phyloP scores from a whole-genome alignment of 768 basidiomycete species.

The Pulveroboletus ravenelii region DNA sequence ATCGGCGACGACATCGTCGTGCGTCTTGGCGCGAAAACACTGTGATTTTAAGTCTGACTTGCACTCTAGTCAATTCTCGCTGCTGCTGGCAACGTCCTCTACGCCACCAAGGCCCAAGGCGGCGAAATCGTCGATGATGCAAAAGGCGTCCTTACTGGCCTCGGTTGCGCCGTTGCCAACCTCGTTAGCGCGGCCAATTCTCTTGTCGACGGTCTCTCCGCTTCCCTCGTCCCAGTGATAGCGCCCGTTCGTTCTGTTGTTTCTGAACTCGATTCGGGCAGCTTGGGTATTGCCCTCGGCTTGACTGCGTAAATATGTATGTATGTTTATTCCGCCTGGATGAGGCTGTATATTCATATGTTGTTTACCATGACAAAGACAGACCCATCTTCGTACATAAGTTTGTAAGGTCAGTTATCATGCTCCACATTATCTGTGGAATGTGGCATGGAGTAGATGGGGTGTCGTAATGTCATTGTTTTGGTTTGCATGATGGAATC shows the following conservation, averaged over 20 bases:
- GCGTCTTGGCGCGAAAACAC: not conserved
- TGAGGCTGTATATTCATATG: not conserved
- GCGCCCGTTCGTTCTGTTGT: slow-evolving; percentile 17
- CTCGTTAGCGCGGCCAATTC: slow-evolving; percentile 13
- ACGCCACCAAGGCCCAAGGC: not conserved
- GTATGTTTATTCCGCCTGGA: no score
- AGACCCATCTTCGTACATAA: not conserved
- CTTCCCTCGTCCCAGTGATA: slow-evolving; percentile 20
- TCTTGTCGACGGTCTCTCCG: slow-evolving; percentile 24
- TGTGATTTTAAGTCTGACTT: not conserved
- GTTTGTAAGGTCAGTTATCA: not conserved
- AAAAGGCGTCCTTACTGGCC: slow-evolving; percentile 3
- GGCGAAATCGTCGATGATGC: not conserved
- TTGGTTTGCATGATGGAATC: not conserved
- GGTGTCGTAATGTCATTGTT: not conserved
- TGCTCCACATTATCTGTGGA: not conserved
- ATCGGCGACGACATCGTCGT: slow-evolving; percentile 24
- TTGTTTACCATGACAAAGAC: no score
- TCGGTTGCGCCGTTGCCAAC: slow-evolving; percentile 17
- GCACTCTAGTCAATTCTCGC: slow-evolving; percentile 23
- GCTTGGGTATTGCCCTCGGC: slow-evolving; percentile 23
- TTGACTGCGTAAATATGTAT: slow-evolving; percentile 13
- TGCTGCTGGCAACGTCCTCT: slow-evolving; percentile 24
- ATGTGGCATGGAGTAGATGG: not conserved
- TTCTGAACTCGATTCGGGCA: slow-evolving; percentile 17